phyloP scores from a whole-genome alignment of 257 asterid species.

The Rubia yunnanensis region DNA sequence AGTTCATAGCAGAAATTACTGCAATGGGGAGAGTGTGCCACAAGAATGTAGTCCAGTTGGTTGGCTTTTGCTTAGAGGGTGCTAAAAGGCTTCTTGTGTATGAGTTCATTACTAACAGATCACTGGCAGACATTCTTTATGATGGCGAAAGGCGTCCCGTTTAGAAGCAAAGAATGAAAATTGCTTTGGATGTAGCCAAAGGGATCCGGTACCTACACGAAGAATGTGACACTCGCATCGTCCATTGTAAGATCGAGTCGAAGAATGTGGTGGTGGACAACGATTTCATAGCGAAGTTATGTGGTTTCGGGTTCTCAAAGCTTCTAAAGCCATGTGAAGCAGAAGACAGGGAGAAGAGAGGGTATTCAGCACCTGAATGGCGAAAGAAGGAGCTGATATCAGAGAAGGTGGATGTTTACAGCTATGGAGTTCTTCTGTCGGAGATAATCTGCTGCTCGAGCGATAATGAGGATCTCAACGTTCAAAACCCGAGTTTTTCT shows the following conservation, averaged over 20 bases:
- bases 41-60: slow-evolving; percentile 20
- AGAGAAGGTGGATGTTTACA: slow-evolving; percentile 23
- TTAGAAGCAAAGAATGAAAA: slow-evolving; percentile 17
- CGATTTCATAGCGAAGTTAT: slow-evolving; percentile 16
- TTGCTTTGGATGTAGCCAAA: slow-evolving; percentile 18
- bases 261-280: slow-evolving; percentile 15
- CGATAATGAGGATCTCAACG: slow-evolving; percentile 10
- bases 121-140: slow-evolving; percentile 16
- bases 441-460: slow-evolving; percentile 20
- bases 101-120: slow-evolving; percentile 24
- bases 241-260: slow-evolving; percentile 22
- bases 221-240: slow-evolving; percentile 20
- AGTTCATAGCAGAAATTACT: slow-evolving; percentile 19
- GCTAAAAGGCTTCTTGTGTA: slow-evolving; percentile 20
- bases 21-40: slow-evolving; percentile 22
- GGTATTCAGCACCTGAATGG: slow-evolving; percentile 25
- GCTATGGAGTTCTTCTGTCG: slow-evolving; percentile 21
- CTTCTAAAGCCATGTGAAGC: slow-evolving; percentile 18
- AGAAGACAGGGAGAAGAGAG: slow-evolving; percentile 12
- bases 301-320: slow-evolving; percentile 17
- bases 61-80: slow-evolving; percentile 22
- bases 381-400: slow-evolving; percentile 9
- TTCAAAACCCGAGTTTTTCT: slow-evolving; percentile 8
- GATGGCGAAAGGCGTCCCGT: slow-evolving; percentile 1
- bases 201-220: slow-evolving; percentile 23